Conservation (phyloP, 2,329 filamentous ascomycete genomes). For the Pezicula carpinea region DNA sequence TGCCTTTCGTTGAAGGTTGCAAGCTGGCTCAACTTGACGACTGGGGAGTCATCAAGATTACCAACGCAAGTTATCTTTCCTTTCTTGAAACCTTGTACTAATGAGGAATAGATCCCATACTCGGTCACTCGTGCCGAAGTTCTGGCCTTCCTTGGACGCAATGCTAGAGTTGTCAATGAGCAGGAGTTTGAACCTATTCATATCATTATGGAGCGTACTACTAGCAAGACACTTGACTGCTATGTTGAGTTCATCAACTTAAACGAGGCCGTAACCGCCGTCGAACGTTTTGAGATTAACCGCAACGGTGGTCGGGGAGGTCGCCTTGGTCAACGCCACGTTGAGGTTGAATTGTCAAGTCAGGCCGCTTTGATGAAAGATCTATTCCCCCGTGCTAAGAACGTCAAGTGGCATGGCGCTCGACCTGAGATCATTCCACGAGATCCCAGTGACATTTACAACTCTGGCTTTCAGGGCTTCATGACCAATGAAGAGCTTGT, state of each 20-base stretch:
- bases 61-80: constrained; percentile 28
- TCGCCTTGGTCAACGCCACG: constrained; percentile 52
- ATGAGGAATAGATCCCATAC: constrained; percentile 49
- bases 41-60: constrained; percentile 31
- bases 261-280: constrained; percentile 48
- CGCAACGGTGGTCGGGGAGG: constrained; percentile 32
- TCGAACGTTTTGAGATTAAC: constrained; percentile 42
- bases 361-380: constrained; percentile 54
- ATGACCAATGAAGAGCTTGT: constrained; percentile 58
- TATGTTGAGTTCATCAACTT: constrained; percentile 53
- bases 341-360: constrained; percentile 53
- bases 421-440: constrained; percentile 37
- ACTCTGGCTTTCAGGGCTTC: constrained; percentile 55
- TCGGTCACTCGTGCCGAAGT: constrained; percentile 48
- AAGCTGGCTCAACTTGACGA: constrained; percentile 20
- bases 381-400: constrained; percentile 55
- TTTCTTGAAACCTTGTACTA: neutral
- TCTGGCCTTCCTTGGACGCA: constrained; percentile 54
- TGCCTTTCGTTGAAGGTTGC: constrained; percentile 32
- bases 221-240: constrained; percentile 57
- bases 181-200: constrained; percentile 49
- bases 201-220: constrained; percentile 60
- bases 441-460: constrained; percentile 30
- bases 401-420: constrained; percentile 49
- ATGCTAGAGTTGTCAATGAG: constrained; percentile 50